Evolutionary conservation across 176 grass and related monocot genomes (phyloP), one percentile per base, ranked within the genome.

Genomic region (Musa acuminata): DNA sequence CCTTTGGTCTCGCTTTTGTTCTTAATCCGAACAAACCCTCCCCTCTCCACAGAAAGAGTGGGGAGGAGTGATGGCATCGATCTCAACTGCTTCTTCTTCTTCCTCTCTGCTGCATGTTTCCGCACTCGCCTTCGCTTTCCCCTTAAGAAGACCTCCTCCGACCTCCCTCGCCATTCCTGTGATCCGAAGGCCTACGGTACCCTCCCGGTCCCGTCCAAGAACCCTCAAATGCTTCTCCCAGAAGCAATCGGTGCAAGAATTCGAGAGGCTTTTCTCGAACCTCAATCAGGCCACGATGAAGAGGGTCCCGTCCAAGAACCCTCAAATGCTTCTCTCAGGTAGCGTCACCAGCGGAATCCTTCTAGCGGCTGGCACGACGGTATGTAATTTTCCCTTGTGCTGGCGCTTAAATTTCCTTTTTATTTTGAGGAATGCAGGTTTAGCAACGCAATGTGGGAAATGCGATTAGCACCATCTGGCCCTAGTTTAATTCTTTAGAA

Each of bases 241-340:
- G 71, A 75, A 60, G 75, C 83, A 54, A 49, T 79, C 89, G 2
- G 58, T 79, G 6, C 66, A 85, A 60, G 78, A 84, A 74, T 66
- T 91, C 52, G 87, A 87, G 58, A 85, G 90, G 69, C 90, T 97
- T 58, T 97, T 93, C 86, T 97, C 94, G 55, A 97, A 97, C 43
- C 75, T 97, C 80, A 97, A 97, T 84, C 77, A 85, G 82, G 81
- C 80, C 17, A 97, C 85, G 77, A 91, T 97, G 94, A 84, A 93
- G 85, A 90, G 88, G 29, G 24, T 24, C 24, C 24, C 24, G 24
- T 24, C 24, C 24, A 24, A 24, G 24, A 24, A 24, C 24, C 24
- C 24, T 24, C 24, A 24, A 24, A 24, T 24, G 24, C 24, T 24
- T 24, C 24, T 24, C 25, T 11, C 87, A 97, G 94, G 94, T 17